These are phyloP conservation scores for Fusarium beomiforme DNA, from an alignment of 2,329 filamentous ascomycete genomes.

Conservation along the genomic window DNA sequence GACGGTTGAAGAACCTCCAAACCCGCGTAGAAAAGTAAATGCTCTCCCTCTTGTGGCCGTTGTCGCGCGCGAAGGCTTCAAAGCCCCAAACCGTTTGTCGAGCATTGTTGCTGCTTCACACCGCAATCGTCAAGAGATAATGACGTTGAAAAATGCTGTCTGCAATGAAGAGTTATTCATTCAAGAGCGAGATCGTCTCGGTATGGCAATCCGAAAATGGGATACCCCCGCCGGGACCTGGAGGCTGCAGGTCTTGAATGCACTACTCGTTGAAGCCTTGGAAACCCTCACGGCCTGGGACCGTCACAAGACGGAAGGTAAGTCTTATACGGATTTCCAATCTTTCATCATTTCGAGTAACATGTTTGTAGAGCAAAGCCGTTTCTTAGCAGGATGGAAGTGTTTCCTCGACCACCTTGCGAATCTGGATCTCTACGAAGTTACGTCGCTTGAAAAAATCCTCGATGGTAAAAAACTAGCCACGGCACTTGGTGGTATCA, in stretches of 20 bases:
- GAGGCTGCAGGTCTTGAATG: slow-evolving; percentile 75
- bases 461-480: slow-evolving; percentile 81
- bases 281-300: slow-evolving; percentile 50
- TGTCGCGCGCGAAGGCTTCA: slow-evolving; percentile 80
- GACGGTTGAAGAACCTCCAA: slow-evolving; percentile 55
- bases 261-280: slow-evolving; percentile 71
- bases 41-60: slow-evolving; percentile 61
- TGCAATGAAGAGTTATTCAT: slow-evolving; percentile 57
- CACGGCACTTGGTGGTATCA: slow-evolving; percentile 71
- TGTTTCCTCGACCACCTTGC: slow-evolving; percentile 64
- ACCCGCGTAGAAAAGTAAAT: slow-evolving; percentile 58
- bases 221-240: slow-evolving; percentile 71
- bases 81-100: slow-evolving; percentile 78
- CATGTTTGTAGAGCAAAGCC: slow-evolving; percentile 52
- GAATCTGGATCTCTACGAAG: slow-evolving; percentile 66
- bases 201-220: slow-evolving; percentile 80
- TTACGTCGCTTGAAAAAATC: slow-evolving; percentile 67
- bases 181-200: slow-evolving; percentile 69
- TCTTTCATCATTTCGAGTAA: slow-evolving; percentile 4
- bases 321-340: slow-evolving; percentile 44
- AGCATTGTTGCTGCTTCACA: slow-evolving; percentile 74
- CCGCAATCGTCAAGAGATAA: slow-evolving; percentile 71
- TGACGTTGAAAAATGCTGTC: slow-evolving; percentile 66
- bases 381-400: slow-evolving; percentile 62
- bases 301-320: slow-evolving; percentile 47